These are phyloP conservation scores for Podospora comata DNA, from an alignment of 495 filamentous ascomycete species.

Conservation along the genomic window DNA sequence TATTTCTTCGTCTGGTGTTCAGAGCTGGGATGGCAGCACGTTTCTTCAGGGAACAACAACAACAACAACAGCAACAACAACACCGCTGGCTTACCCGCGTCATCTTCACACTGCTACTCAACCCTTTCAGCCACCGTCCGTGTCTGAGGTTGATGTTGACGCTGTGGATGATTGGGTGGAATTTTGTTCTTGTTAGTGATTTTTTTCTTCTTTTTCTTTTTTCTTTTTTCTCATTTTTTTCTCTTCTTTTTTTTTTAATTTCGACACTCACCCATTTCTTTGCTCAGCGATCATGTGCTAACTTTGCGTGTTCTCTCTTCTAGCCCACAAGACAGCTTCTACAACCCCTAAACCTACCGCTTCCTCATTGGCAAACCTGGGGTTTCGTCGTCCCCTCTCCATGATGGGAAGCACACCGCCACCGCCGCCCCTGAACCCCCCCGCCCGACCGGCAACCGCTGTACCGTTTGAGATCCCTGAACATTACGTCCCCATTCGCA, in stretches of 20 bases:
- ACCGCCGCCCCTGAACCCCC: neutral
- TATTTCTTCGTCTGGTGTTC: constrained; percentile 19
- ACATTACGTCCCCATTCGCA: constrained; percentile 17
- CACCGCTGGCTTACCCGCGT: constrained; percentile 21
- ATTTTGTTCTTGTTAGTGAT: constrained; percentile 20
- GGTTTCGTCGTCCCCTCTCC: no score
- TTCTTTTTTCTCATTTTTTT: neutral
- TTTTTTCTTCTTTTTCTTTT: neutral
- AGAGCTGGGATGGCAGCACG: constrained; percentile 15
- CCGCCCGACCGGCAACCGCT: neutral
- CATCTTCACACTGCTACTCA: constrained; percentile 2
- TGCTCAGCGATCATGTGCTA: neutral
- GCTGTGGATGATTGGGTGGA: constrained; percentile 9
- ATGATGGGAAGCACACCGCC: no score
- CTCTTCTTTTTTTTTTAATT: neutral
- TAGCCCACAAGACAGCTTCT: constrained; percentile 8
- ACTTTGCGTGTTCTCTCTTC: constrained; percentile 1
- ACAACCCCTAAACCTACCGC: constrained; percentile 4
- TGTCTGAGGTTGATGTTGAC: constrained; percentile 5
- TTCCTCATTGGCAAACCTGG: no score
- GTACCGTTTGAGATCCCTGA: constrained; percentile 22
- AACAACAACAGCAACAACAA: no score
- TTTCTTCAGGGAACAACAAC: constrained; percentile 11
- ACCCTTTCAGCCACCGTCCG: constrained; percentile 1
- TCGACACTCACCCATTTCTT: no score